These are phyloP conservation scores for Macrolepiota fuliginosa DNA, from an alignment of 768 basidiomycete genomes.

Conservation along the genomic window DNA sequence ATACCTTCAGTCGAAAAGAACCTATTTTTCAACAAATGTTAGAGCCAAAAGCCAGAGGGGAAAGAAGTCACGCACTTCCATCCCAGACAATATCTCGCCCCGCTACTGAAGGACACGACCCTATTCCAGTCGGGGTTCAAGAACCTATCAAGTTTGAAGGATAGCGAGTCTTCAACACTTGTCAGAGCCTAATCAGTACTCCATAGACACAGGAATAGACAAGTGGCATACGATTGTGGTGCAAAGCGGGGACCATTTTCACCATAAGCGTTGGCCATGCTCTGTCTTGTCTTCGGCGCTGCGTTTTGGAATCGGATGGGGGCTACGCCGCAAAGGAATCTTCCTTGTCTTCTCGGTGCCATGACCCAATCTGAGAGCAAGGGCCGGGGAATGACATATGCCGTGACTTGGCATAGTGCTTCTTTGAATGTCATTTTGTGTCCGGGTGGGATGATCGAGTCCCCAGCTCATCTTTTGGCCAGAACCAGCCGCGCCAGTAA, in stretches of 20 bases:
- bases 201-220: too few relatives aligned
- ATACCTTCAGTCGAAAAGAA: slow-evolving; percentile 47
- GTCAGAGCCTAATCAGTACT: too few relatives aligned
- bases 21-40: slow-evolving; percentile 19
- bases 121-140: slow-evolving; percentile 14
- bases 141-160: slow-evolving; percentile 5
- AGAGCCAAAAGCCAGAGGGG: too few relatives aligned
- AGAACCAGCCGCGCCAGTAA: slow-evolving; percentile 46
- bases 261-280: too few relatives aligned
- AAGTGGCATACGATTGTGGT: slow-evolving; percentile 34
- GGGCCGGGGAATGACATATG: slow-evolving; percentile 36
- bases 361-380: slow-evolving; percentile 38
- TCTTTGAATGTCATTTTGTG: slow-evolving; percentile 44
- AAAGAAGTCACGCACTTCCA: slow-evolving; percentile 29
- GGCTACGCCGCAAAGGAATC: slow-evolving; percentile 19
- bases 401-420: too few relatives aligned
- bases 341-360: slow-evolving; percentile 26
- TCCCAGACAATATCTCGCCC: slow-evolving; percentile 43
- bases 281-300: slow-evolving; percentile 17
- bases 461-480: slow-evolving; percentile 46
- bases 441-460: slow-evolving; percentile 30
- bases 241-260: slow-evolving; percentile 35
- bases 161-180: too few relatives aligned
- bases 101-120: slow-evolving; percentile 24
- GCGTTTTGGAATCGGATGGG: slow-evolving; percentile 7